phyloP scores from a whole-genome alignment of 768 basidiomycete species.

The Dentipellis fragilis region DNA sequence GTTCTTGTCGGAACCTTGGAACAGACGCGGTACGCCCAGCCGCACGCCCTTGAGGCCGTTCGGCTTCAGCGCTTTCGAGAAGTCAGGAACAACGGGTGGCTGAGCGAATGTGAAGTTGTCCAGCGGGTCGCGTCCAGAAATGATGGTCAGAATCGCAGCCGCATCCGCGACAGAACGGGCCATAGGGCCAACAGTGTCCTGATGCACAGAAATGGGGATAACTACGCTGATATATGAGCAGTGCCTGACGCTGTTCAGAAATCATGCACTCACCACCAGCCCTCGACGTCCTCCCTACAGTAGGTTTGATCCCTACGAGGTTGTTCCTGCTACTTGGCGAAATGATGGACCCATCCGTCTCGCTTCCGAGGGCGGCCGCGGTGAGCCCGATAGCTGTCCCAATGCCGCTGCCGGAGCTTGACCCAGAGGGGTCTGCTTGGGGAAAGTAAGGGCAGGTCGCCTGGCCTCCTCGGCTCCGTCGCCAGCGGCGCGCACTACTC shows the following conservation, averaged over 20 bases:
- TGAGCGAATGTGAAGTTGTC: constrained; percentile 33
- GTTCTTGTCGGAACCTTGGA: constrained; percentile 17
- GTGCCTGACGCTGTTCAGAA: background rate
- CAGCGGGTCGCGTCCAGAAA: constrained; percentile 31
- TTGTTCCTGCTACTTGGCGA: constrained; percentile 41
- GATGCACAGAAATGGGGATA: constrained; percentile 44
- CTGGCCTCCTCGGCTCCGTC: constrained; percentile 44
- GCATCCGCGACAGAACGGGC: constrained; percentile 43
- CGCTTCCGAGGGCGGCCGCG: constrained; percentile 33
- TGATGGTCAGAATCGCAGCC: constrained; percentile 40
- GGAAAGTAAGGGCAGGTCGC: constrained; percentile 34
- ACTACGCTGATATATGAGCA: constrained; percentile 23
- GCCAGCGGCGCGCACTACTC: constrained; percentile 57
- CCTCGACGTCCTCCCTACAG: constrained; percentile 47
- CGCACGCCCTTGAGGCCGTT: constrained; percentile 37
- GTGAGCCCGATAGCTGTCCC: constrained; percentile 32
- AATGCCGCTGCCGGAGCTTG: constrained; percentile 33
- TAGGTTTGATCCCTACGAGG: constrained; percentile 50
- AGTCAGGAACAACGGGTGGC: constrained; percentile 45
- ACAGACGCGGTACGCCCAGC: constrained; percentile 33
- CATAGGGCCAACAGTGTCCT: constrained; percentile 53
- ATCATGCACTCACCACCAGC: constrained; percentile 35
- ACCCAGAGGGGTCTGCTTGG: constrained; percentile 29
- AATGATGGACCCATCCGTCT: constrained; percentile 39
- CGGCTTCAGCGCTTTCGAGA: constrained; percentile 38